A percentile compares a stretch with the other conserved stretches of the same genome.
Evolutionary conservation across 257 asterid genomes (phyloP).

Genomic region (Solanum medicagineum): DNA sequence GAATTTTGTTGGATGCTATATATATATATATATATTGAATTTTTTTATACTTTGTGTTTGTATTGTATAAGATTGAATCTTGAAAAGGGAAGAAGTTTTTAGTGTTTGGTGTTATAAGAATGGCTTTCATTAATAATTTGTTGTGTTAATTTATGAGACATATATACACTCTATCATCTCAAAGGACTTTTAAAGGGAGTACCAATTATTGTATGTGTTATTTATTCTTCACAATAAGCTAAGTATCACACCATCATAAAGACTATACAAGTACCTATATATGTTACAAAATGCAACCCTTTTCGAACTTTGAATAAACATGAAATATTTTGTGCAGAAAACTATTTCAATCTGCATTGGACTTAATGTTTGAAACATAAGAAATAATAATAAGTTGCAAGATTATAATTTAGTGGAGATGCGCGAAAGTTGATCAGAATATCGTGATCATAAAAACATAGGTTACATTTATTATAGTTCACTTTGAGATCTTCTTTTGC

Average conservation of each 20-base stretch:
- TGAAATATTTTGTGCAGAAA: fast-evolving
- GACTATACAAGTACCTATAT: not conserved
- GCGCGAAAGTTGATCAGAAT: too few species aligned
- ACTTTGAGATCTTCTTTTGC: too few species aligned
- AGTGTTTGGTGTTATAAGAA: not conserved
- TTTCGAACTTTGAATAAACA: not conserved
- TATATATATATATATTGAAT: not conserved
- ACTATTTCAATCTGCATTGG: not conserved
- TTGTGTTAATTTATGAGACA: not conserved
- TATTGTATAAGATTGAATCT: not conserved
- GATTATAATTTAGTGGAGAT: not conserved
- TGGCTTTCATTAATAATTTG: not conserved
- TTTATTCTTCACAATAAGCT: not conserved
- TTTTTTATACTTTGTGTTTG: not conserved
- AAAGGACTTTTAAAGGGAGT: not conserved
- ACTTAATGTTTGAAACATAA: not conserved
- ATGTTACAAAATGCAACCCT: not conserved
- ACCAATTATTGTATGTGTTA: not conserved
- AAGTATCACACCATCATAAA: not conserved
- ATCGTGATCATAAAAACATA: too few species aligned
- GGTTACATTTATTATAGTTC: not conserved
- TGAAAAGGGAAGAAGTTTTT: not conserved
- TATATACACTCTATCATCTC: not conserved
- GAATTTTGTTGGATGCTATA: not conserved
- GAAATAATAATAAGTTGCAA: not conserved